Conservation (phyloP, 495 filamentous ascomycete genomes). For the Sporormia fimetaria region DNA sequence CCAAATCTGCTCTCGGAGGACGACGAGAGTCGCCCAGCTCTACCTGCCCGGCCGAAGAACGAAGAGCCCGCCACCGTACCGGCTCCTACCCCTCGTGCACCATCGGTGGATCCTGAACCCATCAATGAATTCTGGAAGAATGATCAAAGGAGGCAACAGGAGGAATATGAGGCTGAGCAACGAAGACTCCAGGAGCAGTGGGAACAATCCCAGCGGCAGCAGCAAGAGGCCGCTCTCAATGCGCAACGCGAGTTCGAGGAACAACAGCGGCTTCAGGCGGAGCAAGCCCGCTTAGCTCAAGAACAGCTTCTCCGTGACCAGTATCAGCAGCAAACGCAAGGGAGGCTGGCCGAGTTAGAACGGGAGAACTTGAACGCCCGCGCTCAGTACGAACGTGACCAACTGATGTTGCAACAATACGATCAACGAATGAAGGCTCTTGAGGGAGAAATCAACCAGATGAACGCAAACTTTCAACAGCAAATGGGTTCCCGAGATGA, state of each 20-base stretch:
- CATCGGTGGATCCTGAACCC: constrained; percentile 71
- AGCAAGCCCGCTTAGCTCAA: constrained; percentile 83
- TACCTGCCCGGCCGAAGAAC: constrained; percentile 68
- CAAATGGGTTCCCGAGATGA: constrained; percentile 85
- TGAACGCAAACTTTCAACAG: constrained; percentile 72
- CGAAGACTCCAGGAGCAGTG: constrained; percentile 71
- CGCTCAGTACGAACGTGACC: constrained; percentile 92
- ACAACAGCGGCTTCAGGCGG: constrained; percentile 74
- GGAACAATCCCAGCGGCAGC: constrained; percentile 61
- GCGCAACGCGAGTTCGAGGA: constrained; percentile 90
- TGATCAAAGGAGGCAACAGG: constrained; percentile 78
- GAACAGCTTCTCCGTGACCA: constrained; percentile 82
- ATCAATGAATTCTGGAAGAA: constrained; percentile 98
- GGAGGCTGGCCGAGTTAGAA: constrained; percentile 84
- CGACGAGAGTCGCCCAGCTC: constrained; percentile 59
- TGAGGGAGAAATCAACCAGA: constrained; percentile 72
- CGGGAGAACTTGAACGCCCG: constrained; percentile 88
- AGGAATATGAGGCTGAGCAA: constrained; percentile 90
- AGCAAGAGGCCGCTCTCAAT: constrained; percentile 68
- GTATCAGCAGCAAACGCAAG: constrained; percentile 82
- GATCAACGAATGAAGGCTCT: constrained; percentile 86
- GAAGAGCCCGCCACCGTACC: constrained; percentile 57
- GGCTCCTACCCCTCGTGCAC: constrained; percentile 45
- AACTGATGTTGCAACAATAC: constrained; percentile 93
- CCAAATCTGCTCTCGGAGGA: constrained; percentile 73